These are phyloP conservation scores for Anthracocystis panici-leucophaei DNA, from an alignment of 1,284 basidiomycete genomes.

Conservation along the genomic window DNA sequence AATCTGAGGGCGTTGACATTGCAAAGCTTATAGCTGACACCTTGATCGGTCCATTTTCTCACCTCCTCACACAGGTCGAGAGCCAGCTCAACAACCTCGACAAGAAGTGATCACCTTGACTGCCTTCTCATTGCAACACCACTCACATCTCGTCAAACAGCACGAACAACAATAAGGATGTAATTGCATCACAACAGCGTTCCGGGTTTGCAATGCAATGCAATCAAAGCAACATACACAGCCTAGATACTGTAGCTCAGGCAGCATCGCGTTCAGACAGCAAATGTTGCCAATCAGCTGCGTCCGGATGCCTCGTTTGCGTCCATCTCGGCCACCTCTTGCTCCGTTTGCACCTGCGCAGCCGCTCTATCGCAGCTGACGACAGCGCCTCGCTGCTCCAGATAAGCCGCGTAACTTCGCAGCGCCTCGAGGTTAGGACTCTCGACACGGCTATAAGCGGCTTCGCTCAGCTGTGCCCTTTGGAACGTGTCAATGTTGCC, in stretches of 20 bases:
- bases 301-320: constrained; percentile 28
- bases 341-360: constrained; percentile 8
- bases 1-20: neutral
- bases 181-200: constrained; percentile 1
- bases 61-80: constrained; percentile 26
- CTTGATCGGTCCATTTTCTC: neutral
- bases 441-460: constrained; percentile 48
- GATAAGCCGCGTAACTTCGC: constrained; percentile 33
- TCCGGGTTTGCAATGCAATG: constrained; percentile 11
- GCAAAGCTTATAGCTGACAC: neutral
- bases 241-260: constrained; percentile 3
- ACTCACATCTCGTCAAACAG: constrained; percentile 4
- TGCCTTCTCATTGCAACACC: constrained; percentile 6
- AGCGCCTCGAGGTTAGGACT: constrained; percentile 45
- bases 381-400: constrained; percentile 29
- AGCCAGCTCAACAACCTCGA: constrained; percentile 56
- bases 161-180: neutral
- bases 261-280: constrained; percentile 35
- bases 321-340: constrained; percentile 15
- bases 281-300: constrained; percentile 35
- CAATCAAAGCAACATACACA: neutral
- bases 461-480: constrained; percentile 52
- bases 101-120: constrained; percentile 41
- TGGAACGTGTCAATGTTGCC: constrained; percentile 81
- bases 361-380: neutral